These are phyloP conservation scores for Macrophomina pseudophaseolina DNA, from an alignment of 2,329 filamentous ascomycete species.

Conservation along the genomic window DNA sequence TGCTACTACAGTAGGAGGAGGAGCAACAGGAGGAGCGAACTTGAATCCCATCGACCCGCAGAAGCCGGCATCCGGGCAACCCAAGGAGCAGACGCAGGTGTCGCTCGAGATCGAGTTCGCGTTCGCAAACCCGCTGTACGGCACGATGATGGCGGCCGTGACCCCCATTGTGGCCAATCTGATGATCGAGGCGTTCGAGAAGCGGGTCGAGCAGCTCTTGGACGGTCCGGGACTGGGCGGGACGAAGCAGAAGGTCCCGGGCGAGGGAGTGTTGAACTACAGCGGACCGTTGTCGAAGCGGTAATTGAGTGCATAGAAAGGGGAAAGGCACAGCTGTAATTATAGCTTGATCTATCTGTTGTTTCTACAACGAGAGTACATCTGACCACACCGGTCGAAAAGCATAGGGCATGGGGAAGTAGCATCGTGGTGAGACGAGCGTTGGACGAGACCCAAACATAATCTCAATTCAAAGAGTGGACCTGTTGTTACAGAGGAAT, in stretches of 20 bases:
- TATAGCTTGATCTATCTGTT: too few species aligned
- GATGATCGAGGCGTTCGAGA: conserved; percentile 95
- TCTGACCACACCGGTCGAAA: background rate
- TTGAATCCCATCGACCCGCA: conserved; percentile 29
- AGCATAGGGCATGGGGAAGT: background rate
- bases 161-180: conserved; percentile 82
- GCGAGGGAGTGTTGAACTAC: conserved; percentile 8
- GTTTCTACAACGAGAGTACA: too few species aligned
- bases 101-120: conserved; percentile 77
- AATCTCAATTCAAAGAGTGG: background rate
- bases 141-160: conserved; percentile 77
- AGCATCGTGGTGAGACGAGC: background rate
- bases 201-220: conserved; percentile 68
- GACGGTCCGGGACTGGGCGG: conserved; percentile 19
- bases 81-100: conserved; percentile 68
- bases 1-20: too few species aligned
- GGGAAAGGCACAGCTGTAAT: background rate
- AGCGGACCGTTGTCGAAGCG: conserved; percentile 7
- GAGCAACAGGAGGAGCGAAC: conserved; percentile 47
- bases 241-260: background rate
- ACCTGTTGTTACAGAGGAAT: background rate
- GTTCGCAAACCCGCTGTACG: conserved; percentile 89
- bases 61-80: conserved; percentile 30
- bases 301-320: background rate
- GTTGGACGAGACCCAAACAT: background rate